phyloP scores from a whole-genome alignment of 441 rosid species.

The Corymbia calophylla region DNA sequence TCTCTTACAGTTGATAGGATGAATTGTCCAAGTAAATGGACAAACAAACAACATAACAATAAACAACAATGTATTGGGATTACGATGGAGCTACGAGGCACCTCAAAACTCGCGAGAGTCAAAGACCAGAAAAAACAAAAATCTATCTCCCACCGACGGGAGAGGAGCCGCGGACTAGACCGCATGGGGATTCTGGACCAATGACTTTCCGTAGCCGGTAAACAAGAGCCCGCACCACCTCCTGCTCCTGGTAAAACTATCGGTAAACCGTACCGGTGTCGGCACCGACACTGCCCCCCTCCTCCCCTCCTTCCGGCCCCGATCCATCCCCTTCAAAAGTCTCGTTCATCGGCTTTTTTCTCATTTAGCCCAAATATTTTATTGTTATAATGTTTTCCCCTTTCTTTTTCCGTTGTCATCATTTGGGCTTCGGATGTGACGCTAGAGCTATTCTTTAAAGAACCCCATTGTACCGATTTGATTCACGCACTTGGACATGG shows the following conservation, averaged over 20 bases:
- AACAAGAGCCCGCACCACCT: background rate
- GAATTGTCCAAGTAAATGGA: background rate
- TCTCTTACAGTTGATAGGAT: background rate
- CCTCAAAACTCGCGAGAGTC: background rate
- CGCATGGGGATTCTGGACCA: conserved; percentile 4
- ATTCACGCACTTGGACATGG: background rate
- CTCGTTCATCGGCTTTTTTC: background rate
- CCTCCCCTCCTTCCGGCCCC: background rate
- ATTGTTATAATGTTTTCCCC: background rate
- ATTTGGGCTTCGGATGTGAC: background rate
- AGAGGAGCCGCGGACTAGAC: background rate
- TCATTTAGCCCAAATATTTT: background rate
- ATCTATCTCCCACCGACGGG: conserved; percentile 30
- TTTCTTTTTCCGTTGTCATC: background rate
- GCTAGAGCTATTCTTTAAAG: background rate
- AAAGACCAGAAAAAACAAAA: background rate
- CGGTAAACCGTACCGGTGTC: conserved; percentile 24
- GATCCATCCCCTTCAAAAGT: conserved; percentile 20
- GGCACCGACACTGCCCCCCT: conserved; percentile 51
- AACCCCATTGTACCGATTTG: too few relatives aligned
- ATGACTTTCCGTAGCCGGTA: conserved; percentile 13
- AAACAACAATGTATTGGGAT: background rate
- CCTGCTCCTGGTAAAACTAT: conserved; percentile 26
- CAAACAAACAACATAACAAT: background rate
- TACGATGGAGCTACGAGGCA: background rate